Evolutionary conservation across 2,329 filamentous ascomycete species (phyloP), one percentile per base, ranked within the genome.

Genomic region (Tolypocladium tundrense): DNA sequence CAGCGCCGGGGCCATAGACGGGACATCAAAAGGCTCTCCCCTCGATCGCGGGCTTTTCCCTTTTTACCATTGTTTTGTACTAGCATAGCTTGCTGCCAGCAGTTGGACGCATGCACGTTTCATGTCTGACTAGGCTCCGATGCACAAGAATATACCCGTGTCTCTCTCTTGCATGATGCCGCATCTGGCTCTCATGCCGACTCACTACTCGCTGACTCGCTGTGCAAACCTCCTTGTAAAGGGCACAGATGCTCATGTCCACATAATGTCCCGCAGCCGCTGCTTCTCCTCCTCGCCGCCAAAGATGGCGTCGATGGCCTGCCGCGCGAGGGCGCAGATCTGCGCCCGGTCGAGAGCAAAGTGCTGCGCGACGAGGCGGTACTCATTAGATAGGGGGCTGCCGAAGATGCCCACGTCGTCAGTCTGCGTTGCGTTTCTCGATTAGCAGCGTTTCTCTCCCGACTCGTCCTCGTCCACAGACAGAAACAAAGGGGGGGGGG

Each of bases 361-460:
- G 67, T 92, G 84, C 62, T 85, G 71, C 1, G 87, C 85, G 4
- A 88, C 87, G 2, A 94, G 80, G 9, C 78, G 74, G 70, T 92
- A 93, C 69, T 95, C 90, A 63, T 91, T 86, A 0, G 88, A 91
- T 4, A 92, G 72, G 0, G 83, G 78, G 66, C 88, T 92, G 54
- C 86, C 86, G 65, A 94, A 94, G 27, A 94, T 84, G 2, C 89
- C 90, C 11, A 93, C 87, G 65, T 94, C 89, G 67, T 94, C 90
- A 1, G 90, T 94, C 88, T 91, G 60, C 5, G 48, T 37, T 1
- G 10, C 11, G 31, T 37, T 31, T n/a, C 48, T 6, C 10, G 5
- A 19, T 52, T 52, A 52, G 31, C 48, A 52, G 31, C 48, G 8
- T 19, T 35, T 6, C 48, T 9, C 48, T 14, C 16, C 27, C 6